Percentiles rank a stretch among this genome's conserved stretches.
Conservation (phyloP, 345 rosid species). For the Eutrema heterophyllum region DNA sequence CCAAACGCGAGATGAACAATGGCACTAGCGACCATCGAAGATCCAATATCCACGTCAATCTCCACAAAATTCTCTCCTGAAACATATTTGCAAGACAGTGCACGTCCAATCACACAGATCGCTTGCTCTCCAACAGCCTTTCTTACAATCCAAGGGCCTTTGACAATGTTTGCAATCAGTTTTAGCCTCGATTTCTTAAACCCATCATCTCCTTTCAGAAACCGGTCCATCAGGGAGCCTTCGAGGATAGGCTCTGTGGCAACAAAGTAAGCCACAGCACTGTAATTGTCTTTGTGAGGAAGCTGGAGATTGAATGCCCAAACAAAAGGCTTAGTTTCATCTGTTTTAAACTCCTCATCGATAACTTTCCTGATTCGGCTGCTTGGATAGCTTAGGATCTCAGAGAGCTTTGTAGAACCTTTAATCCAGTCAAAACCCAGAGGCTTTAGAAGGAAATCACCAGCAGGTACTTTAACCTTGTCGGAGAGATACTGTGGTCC, state of each 20-base stretch:
- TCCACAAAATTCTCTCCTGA: conserved; percentile 52
- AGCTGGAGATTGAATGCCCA: conserved; percentile 97
- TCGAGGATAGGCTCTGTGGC: conserved; percentile 52
- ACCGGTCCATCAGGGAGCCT: conserved; percentile 69
- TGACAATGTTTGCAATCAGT: conserved; percentile 86
- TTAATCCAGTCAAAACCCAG: conserved; percentile 89
- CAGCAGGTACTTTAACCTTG: conserved; percentile 71
- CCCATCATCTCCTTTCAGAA: conserved; percentile 73
- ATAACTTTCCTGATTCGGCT: conserved; percentile 60
- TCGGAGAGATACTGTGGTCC: conserved; percentile 77
- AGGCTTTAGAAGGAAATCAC: conserved; percentile 70
- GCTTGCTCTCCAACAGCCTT: conserved; percentile 99
- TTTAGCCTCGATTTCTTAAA: conserved; percentile 79
- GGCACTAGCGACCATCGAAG: conserved; percentile 94
- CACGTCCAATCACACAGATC: conserved; percentile 83
- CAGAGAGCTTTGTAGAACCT: conserved; percentile 56
- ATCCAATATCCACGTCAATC: conserved; percentile 91
- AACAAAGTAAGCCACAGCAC: conserved; percentile 85
- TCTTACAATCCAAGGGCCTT: conserved; percentile 96
- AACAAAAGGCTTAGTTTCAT: conserved; percentile 63
- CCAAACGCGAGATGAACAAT: conserved; percentile 94
- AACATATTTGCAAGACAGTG: conserved; percentile 62
- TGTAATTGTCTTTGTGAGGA: conserved; percentile 83
- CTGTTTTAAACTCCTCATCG: conserved; percentile 45
- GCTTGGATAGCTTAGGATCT: conserved; percentile 48